Evolutionary conservation across 352 stramenopile species (phyloP).

Genomic region (Aphanomyces astaci): DNA sequence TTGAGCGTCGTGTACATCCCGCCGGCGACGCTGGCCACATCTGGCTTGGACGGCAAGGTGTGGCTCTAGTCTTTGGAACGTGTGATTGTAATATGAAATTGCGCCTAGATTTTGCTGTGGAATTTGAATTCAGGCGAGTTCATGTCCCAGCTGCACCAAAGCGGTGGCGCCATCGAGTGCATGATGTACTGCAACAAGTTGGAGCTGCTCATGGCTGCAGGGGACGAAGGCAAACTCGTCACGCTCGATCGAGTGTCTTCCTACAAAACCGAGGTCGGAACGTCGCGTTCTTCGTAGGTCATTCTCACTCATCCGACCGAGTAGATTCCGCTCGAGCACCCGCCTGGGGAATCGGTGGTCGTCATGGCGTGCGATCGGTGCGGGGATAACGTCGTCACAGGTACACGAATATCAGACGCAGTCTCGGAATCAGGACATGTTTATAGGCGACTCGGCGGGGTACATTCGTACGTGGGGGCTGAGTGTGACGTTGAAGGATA

Average conservation of each 20-base stretch:
- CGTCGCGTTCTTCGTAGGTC: slow-evolving; percentile 29
- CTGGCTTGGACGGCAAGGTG: slow-evolving; percentile 53
- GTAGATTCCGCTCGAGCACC: slow-evolving; percentile 18
- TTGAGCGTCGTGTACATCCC: slow-evolving; percentile 66
- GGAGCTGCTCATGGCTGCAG: slow-evolving; percentile 58
- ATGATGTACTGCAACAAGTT: slow-evolving; percentile 66
- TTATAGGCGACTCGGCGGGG: slow-evolving; percentile 47
- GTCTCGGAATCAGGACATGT: slow-evolving; percentile 42
- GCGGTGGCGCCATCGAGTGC: slow-evolving; percentile 48
- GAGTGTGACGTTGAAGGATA: slow-evolving; percentile 39
- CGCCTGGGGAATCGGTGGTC: slow-evolving; percentile 40
- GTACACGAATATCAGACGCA: background rate
- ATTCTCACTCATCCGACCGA: slow-evolving; percentile 18
- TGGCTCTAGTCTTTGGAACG: slow-evolving; percentile 72
- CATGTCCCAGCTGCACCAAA: slow-evolving; percentile 55
- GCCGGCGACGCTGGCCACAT: slow-evolving; percentile 57
- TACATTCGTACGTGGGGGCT: slow-evolving; percentile 48
- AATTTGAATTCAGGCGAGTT: slow-evolving; percentile 72
- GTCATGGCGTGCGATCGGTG: slow-evolving; percentile 44
- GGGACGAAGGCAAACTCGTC: slow-evolving; percentile 50
- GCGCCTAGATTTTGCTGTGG: slow-evolving; percentile 46
- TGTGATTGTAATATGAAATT: too few relatives aligned
- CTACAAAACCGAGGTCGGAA: slow-evolving; percentile 2
- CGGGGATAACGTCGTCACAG: slow-evolving; percentile 17
- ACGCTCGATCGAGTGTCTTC: slow-evolving; percentile 48